These are phyloP conservation scores for Collybiopsis luxurians DNA, from an alignment of 768 basidiomycete genomes.

Conservation along the genomic window DNA sequence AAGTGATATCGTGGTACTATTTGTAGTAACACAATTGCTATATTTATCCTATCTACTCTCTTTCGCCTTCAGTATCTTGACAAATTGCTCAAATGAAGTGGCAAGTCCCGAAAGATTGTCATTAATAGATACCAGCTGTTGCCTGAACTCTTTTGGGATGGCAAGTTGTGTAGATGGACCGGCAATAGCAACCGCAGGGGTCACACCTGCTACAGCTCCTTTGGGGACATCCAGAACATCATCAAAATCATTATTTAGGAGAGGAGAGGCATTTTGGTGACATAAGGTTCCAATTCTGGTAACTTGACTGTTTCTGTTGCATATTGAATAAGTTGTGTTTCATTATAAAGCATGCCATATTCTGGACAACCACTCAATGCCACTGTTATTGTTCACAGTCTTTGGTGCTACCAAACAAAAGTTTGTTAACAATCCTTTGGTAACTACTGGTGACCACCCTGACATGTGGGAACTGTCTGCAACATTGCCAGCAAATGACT, in stretches of 20 bases:
- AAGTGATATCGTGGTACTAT: no score
- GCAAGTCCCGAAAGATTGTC: neutral
- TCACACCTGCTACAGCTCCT: neutral
- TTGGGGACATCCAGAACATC: conserved; percentile 19
- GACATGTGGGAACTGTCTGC: no score
- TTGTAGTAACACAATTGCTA: no score
- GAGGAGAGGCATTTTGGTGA: conserved; percentile 14
- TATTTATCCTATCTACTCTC: no score
- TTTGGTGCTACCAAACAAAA: no score
- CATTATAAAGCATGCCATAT: conserved; percentile 28
- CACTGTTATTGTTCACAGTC: no score
- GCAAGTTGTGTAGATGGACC: neutral
- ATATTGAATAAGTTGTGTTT: conserved; percentile 29
- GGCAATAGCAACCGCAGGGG: neutral
- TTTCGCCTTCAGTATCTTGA: no score
- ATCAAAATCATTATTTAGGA: conserved; percentile 31
- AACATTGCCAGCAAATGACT: no score
- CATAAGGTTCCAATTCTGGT: conserved; percentile 23
- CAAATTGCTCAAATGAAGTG: no score
- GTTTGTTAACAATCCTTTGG: no score
- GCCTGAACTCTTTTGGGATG: conserved; percentile 24
- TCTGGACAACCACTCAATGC: no score
- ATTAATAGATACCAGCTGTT: conserved; percentile 32
- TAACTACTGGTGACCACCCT: no score
- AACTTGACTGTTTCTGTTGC: conserved; percentile 31